These are phyloP conservation scores for Aspergillus kassunensis DNA, from an alignment of 495 filamentous ascomycete species.

Conservation along the genomic window DNA sequence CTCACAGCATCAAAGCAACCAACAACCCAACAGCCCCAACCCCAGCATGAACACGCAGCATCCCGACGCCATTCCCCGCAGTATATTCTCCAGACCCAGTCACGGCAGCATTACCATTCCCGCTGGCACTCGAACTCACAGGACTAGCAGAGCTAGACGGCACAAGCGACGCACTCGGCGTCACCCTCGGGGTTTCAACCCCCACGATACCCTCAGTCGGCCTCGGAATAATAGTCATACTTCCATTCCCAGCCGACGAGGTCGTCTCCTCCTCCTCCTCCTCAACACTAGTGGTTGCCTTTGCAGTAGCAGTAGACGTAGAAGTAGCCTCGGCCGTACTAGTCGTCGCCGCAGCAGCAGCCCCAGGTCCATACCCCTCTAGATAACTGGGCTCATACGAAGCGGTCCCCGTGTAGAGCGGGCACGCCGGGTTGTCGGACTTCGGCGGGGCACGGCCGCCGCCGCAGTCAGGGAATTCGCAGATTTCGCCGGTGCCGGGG, in stretches of 20 bases:
- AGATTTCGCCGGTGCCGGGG: slow-evolving; percentile 56
- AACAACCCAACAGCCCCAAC: not conserved
- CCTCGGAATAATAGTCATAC: no score
- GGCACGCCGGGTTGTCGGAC: slow-evolving; percentile 57
- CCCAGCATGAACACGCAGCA: not conserved
- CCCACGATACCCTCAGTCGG: no score
- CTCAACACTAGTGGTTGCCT: not conserved
- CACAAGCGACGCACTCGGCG: not conserved
- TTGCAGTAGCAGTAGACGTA: slow-evolving; percentile 7
- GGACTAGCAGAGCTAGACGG: not conserved
- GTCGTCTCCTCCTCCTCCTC: no score
- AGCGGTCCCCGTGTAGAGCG: slow-evolving; percentile 52
- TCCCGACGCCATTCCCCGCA: not conserved
- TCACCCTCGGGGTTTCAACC: not conserved
- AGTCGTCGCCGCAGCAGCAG: slow-evolving; percentile 6
- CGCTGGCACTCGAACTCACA: not conserved
- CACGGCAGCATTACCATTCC: not conserved
- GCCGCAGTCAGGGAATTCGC: slow-evolving; percentile 59
- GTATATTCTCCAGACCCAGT: not conserved
- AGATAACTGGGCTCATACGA: slow-evolving; percentile 49
- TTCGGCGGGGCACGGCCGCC: slow-evolving; percentile 60
- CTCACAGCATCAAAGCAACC: not conserved
- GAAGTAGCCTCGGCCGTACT: slow-evolving; percentile 11
- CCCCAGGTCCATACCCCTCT: slow-evolving; percentile 32
- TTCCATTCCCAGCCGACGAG: no score